Conservation (phyloP, 768 basidiomycete genomes). For the Pleurotus eryngii region DNA sequence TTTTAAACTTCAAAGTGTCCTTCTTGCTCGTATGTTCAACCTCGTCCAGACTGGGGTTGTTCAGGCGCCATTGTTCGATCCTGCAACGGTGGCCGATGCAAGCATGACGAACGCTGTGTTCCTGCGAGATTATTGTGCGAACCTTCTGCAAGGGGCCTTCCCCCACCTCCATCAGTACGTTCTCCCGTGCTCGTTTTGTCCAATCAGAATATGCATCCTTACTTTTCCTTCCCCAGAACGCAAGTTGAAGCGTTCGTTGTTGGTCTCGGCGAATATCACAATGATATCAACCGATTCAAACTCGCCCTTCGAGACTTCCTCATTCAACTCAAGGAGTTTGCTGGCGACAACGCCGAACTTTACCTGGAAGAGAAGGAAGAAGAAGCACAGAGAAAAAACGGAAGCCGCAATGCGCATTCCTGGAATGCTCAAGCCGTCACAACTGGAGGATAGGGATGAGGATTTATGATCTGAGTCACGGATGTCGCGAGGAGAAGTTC, state of each 20-base stretch:
- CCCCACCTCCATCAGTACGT: slow-evolving; percentile 85
- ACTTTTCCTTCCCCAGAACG: slow-evolving; percentile 37
- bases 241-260: slow-evolving; percentile 72
- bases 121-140: slow-evolving; percentile 83
- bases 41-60: slow-evolving; percentile 82
- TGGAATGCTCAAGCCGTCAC: slow-evolving; percentile 96
- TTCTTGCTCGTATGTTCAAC: slow-evolving; percentile 93
- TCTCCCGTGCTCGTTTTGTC: too few relatives aligned
- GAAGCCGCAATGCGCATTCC: slow-evolving; percentile 89
- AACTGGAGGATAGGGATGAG: slow-evolving; percentile 91
- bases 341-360: slow-evolving; percentile 88
- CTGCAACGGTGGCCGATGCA: slow-evolving; percentile 64
- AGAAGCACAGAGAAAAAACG: slow-evolving; percentile 73
- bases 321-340: slow-evolving; percentile 96
- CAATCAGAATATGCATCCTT: not conserved
- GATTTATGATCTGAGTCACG: slow-evolving; percentile 54
- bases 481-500: not conserved
- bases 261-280: slow-evolving; percentile 67
- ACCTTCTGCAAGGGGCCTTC: slow-evolving; percentile 85
- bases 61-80: slow-evolving; percentile 82
- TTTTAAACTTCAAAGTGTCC: slow-evolving; percentile 90
- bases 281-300: slow-evolving; percentile 89
- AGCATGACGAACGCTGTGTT: slow-evolving; percentile 75
- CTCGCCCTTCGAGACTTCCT: slow-evolving; percentile 94
- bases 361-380: slow-evolving; percentile 94